Percentiles rank a stretch among this genome's conserved stretches.
Evolutionary conservation across 2,329 filamentous ascomycete species (phyloP).

Genomic region (Paradendryphiella salina): DNA sequence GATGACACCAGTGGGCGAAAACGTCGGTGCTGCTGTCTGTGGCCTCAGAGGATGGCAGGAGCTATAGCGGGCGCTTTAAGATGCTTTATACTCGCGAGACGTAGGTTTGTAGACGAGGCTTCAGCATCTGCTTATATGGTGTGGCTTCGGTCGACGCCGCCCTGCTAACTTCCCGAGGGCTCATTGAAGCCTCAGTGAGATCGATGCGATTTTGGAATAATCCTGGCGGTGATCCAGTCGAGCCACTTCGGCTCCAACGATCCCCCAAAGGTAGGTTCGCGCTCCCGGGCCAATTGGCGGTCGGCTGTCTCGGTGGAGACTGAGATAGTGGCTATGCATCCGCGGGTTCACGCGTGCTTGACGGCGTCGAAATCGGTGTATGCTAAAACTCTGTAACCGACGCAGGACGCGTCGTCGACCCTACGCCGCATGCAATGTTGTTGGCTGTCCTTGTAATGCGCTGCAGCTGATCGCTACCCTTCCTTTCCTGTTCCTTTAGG

Average conservation of each 20-base stretch:
- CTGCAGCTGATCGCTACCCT: slow-evolving; percentile 30
- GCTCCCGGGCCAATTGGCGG: slow-evolving; percentile 27
- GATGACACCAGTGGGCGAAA: slow-evolving; percentile 10
- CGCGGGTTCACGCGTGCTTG: slow-evolving; percentile 10
- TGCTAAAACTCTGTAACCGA: slow-evolving; percentile 11
- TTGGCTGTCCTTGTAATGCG: slow-evolving; percentile 11
- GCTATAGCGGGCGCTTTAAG: slow-evolving; percentile 19
- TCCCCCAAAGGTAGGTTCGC: slow-evolving; percentile 18
- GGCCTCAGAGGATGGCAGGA: slow-evolving; percentile 21
- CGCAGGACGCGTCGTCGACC: slow-evolving; percentile 11
- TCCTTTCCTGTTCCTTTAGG: slow-evolving; percentile 6
- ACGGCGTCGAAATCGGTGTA: slow-evolving; percentile 14
- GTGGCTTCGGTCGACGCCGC: slow-evolving; percentile 41
- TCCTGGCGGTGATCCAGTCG: slow-evolving; percentile 39
- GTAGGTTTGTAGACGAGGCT: slow-evolving; percentile 17
- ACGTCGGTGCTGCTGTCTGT: slow-evolving; percentile 18
- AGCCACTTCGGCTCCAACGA: slow-evolving; percentile 34
- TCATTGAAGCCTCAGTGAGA: slow-evolving; percentile 35
- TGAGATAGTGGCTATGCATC: slow-evolving; percentile 28
- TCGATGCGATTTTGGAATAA: slow-evolving; percentile 29
- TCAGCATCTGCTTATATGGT: slow-evolving; percentile 18
- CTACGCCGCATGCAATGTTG: slow-evolving; percentile 9
- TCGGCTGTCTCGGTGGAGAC: slow-evolving; percentile 14
- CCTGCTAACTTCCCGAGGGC: slow-evolving; percentile 23
- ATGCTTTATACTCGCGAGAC: slow-evolving; percentile 33